Base-by-base conservation (phyloP, 1,284 basidiomycete genomes). In the Agaricales sp. region DNA sequence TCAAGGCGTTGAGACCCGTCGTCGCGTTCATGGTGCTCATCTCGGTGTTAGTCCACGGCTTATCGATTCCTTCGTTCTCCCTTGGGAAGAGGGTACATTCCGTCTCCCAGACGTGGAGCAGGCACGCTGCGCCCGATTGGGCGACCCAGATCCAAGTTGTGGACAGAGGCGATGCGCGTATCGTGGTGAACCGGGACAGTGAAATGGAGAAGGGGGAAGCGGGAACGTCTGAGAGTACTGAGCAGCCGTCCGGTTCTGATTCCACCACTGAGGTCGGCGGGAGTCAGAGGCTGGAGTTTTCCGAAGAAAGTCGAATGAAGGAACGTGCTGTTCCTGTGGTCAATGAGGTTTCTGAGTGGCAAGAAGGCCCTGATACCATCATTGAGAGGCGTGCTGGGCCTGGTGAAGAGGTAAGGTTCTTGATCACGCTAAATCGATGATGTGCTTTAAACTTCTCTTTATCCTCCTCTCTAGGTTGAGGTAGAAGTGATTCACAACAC, bases 11-110 rank as follows among this genome's bases (percentile, higher is more conserved):
- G 49, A 86, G 92, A 59, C 93, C 94, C 0, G 86, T 97, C 52
- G 87, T 92, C 8, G 82, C 87, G 1, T 95, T 95, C 66, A 82
- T 96, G 74, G 92, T 97, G 2, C 73, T 97, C 1, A 82, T 80
- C 55, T 94, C 90, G 0, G 87, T 95, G 51, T 73, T 83, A 14
- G 80, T 87, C 21, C 91, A 97, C 60, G 93, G 93, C 4, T 72
- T 97, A 3, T 93, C 90, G 16, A 95, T 97, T 55, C 92, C 93
- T 0, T 87, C 87, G 64, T 93, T 96, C 71, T 90, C 91, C 22
- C 79, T 96, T 22, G 86, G 92, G 11, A 76, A 88, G 23, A 81
- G 91, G 24, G 91, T 96, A 4, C 91, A 92, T 63, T 82, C 87
- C 13, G 87, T 93, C 50, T 87, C 88, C 3, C 76, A 87, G 51